Base-by-base conservation (phyloP, 2,329 filamentous ascomycete species). In the Aspergillus sp. region DNA sequence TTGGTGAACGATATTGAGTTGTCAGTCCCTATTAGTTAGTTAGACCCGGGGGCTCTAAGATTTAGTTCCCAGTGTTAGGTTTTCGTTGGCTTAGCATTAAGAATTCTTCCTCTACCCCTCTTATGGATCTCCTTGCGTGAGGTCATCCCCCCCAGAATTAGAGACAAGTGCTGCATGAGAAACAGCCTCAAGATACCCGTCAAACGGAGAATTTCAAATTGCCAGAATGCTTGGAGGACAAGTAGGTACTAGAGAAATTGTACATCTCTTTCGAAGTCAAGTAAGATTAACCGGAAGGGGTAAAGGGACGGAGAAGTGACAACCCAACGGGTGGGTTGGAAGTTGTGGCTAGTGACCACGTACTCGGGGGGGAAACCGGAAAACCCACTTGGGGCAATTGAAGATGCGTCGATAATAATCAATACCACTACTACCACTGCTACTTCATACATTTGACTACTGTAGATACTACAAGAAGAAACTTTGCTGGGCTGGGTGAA, bases 341-440 rank as follows among this genome's bases (percentile, higher is more conserved):
- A 13, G 54, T 17, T 64, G 62, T 64, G 62, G 62, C 62, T 64
- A 56, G 62, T 64, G 62, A 57, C 47, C 56, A 61, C 58, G 49
- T 54, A 53, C 30, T 39, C 38, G 30, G 19, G 41, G 41, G 19
- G 41, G 10, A 19, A 17, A 17, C 8, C 7, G 38, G 48, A 19
- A 11, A 55, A 55, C 53, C 53, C 53, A 55, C 53, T 21, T 44
- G 41, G 19, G 21, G 32, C 32, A 36, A 36, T 36, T 36, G 32
- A 19, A 44, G 19, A 8, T 21, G 19, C 19, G 17, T 44, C 17
- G 41, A 44, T 23, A 44, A 36, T 15, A 36, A 32, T 11, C 10
- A 32, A 13, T 36, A 36, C 27, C 10, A 30, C 10, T 36, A 11
- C 10, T 36, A 36, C 32, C 32, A 36, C 32, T 36, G 32, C 32